phyloP scores from a whole-genome alignment of 495 filamentous ascomycete species.

The Chaetomium fimeti region DNA sequence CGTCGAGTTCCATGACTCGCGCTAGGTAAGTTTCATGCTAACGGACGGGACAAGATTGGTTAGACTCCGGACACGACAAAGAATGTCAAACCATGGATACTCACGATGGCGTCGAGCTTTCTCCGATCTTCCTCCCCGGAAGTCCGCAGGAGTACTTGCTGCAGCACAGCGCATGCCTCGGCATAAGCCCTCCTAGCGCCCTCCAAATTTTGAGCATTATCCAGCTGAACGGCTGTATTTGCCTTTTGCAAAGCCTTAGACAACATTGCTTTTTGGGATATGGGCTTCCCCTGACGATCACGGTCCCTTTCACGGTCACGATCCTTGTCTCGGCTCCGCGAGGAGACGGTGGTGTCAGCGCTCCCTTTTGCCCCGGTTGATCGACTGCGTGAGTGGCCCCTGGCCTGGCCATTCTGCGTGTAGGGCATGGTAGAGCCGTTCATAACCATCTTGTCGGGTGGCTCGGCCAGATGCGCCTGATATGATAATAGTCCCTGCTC shows the following conservation, averaged over 20 bases:
- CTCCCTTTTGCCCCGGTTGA: conserved; percentile 47
- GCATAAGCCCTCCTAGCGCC: conserved; percentile 88
- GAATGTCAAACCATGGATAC: conserved; percentile 37
- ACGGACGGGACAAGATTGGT: conserved; percentile 7
- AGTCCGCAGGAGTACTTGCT: conserved; percentile 81
- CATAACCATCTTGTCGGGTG: conserved; percentile 20
- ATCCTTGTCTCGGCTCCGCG: conserved; percentile 36
- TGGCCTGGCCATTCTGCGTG: conserved; percentile 38
- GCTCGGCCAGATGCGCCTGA: conserved; percentile 17
- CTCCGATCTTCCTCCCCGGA: conserved; percentile 76
- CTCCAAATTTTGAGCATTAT: conserved; percentile 92
- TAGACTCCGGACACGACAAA: conserved; percentile 8
- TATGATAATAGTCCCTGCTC: conserved; percentile 25
- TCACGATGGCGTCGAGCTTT: conserved; percentile 87
- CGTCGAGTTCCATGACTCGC: conserved; percentile 79
- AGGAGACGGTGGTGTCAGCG: conserved; percentile 38
- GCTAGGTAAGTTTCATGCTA: conserved; percentile 86
- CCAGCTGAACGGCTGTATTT: conserved; percentile 89
- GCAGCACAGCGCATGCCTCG: conserved; percentile 81
- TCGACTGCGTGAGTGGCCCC: conserved; percentile 50
- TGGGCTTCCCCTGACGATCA: conserved; percentile 38
- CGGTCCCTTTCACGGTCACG: conserved; percentile 23
- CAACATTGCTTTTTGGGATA: conserved; percentile 86
- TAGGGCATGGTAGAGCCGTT: conserved; percentile 32
- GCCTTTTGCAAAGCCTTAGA: conserved; percentile 91